Evolutionary conservation across 768 basidiomycete genomes (phyloP), one percentile per base, ranked within the genome.

Genomic region (Roridomyces roridus): DNA sequence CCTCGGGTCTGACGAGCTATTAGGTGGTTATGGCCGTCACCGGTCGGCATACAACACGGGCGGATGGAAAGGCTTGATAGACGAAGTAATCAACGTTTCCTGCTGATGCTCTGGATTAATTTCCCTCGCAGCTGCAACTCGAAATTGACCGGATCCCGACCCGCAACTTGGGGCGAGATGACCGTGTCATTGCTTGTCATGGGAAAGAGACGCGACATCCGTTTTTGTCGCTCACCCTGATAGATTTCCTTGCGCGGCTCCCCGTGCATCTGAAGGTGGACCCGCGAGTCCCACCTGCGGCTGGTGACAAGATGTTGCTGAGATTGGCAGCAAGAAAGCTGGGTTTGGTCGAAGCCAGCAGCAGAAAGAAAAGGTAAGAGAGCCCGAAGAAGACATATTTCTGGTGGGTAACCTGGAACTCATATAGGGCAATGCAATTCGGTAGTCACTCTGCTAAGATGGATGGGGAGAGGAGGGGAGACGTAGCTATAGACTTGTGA

Each of bases 121-220:
- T 15, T 41, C 15, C 36, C 59, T 12, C 60, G 9, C 65, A 98
- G 93, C 82, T 98, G 18, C 94, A 98, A 70, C 80, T 93, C 49
- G 92, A 98, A 65, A 82, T 97, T 28, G 85, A 89, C 67, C 88
- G 94, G 20, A 88, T 98, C 58, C 93, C 95, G 1, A 84, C 79
- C 4, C 83, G 97, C 43, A 99, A 99, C 69, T 76, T 98, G 12
- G 96, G 96, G 14, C 81, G 97, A 59, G 96, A 99, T 71, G 97
- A 99, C 71, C 89, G 97, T 12, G 83, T 98, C 48, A 86, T 96
- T 56, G 95, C 96, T 3, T 88, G 87, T 0, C 88, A 93, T 63
- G 94, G 94, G 4, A 94, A 96, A 70, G 97, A 99, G 72, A 88
- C 89, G 2, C 82, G 97, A 31, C 92, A 95, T 67, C 95, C 95